Conservation (phyloP, 2,329 filamentous ascomycete species). For the Exophiala calicioides region DNA sequence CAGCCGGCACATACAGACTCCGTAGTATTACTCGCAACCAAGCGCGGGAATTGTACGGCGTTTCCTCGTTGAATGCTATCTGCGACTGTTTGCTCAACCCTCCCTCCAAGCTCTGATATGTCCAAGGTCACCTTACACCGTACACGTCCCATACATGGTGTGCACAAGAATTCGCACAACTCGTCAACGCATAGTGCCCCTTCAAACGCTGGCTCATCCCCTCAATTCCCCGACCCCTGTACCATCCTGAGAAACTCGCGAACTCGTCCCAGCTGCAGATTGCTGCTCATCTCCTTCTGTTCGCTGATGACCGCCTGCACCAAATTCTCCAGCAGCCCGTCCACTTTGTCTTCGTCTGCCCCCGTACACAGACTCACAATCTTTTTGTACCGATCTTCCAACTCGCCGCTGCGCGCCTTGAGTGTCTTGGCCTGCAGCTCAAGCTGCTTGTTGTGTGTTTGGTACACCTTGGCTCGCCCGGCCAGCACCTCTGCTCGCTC, state of each 20-base stretch:
- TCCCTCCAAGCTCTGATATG: too few relatives aligned
- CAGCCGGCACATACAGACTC: too few relatives aligned
- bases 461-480: slow-evolving; percentile 70
- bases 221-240: slow-evolving; percentile 52
- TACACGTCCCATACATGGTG: too few relatives aligned
- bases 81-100: too few relatives aligned
- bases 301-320: slow-evolving; percentile 68
- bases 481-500: slow-evolving; percentile 64
- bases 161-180: not conserved
- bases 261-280: slow-evolving; percentile 72
- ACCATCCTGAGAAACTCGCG: slow-evolving; percentile 78
- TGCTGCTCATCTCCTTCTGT: slow-evolving; percentile 65
- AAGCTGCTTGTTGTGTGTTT: slow-evolving; percentile 66
- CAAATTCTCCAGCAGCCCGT: slow-evolving; percentile 74
- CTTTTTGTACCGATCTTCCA: slow-evolving; percentile 83
- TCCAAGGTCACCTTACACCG: too few relatives aligned
- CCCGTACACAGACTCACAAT: slow-evolving; percentile 86
- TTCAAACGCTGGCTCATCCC: too few relatives aligned
- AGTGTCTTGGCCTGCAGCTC: slow-evolving; percentile 68
- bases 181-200: too few relatives aligned
- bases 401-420: slow-evolving; percentile 75
- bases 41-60: too few relatives aligned
- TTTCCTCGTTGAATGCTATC: too few relatives aligned
- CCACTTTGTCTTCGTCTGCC: slow-evolving; percentile 75
- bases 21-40: too few relatives aligned